phyloP scores from a whole-genome alignment of 257 asterid genomes.

The Paraleonurus japonicus region DNA sequence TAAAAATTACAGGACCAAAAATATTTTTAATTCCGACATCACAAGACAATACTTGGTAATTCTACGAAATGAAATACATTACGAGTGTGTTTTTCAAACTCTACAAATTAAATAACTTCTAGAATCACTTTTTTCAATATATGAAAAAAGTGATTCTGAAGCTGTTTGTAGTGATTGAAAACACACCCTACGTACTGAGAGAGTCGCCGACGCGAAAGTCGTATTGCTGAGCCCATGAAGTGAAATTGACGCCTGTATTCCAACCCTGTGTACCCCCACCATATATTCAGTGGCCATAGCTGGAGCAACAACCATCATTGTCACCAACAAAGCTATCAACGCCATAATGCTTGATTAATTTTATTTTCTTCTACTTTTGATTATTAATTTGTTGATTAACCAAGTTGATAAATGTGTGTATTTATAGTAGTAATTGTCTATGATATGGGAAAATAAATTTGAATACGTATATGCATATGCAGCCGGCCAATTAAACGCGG shows the following conservation, averaged over 20 bases:
- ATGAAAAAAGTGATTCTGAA: too few relatives aligned
- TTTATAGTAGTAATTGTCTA: neutral
- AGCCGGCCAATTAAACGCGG: neutral
- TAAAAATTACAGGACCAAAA: too few relatives aligned
- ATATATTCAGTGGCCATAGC: conserved; percentile 31
- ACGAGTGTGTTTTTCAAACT: too few relatives aligned
- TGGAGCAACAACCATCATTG: conserved; percentile 28
- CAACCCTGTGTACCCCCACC: conserved; percentile 51
- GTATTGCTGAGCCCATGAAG: conserved; percentile 36
- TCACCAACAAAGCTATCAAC: conserved; percentile 27
- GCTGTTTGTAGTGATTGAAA: too few relatives aligned
- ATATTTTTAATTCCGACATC: too few relatives aligned
- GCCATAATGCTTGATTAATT: conserved; percentile 28
- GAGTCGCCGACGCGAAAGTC: conserved; percentile 31
- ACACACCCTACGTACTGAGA: too few relatives aligned
- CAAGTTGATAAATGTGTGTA: neutral
- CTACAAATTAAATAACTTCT: too few relatives aligned
- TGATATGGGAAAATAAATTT: neutral
- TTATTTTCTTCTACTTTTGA: neutral
- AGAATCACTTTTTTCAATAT: too few relatives aligned
- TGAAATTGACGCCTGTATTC: conserved; percentile 33
- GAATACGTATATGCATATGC: too few relatives aligned
- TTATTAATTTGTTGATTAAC: neutral
- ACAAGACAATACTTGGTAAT: too few relatives aligned
- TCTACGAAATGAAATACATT: too few relatives aligned